These are phyloP conservation scores for Gossypium ekmanianum DNA, from an alignment of 345 rosid genomes.

Conservation along the genomic window DNA sequence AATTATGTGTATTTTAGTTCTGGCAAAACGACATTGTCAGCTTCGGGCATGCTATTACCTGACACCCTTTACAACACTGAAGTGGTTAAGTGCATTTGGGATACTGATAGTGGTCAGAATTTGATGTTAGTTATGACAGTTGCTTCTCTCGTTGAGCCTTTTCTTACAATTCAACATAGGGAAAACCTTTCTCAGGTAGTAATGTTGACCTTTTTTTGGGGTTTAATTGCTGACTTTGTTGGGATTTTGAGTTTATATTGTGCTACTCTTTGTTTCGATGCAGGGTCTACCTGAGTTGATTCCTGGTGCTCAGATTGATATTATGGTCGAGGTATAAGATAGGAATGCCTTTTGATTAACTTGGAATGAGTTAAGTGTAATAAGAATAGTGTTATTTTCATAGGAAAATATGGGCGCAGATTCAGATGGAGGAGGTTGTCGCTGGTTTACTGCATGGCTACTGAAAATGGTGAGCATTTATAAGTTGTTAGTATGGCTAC, in stretches of 20 bases:
- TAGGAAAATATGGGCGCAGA: conserved; percentile 36
- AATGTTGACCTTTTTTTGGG: background rate
- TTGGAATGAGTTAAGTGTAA: conserved; percentile 17
- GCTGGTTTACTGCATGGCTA: conserved; percentile 53
- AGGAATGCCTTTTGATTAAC: conserved; percentile 12
- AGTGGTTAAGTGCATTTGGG: conserved; percentile 36
- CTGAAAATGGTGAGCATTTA: conserved; percentile 52
- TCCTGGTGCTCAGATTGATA: conserved; percentile 64
- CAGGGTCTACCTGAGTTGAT: conserved; percentile 70
- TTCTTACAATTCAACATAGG: conserved; percentile 45
- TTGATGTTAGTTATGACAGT: conserved; percentile 58
- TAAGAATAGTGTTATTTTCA: conserved; percentile 16
- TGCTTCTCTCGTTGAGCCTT: conserved; percentile 86
- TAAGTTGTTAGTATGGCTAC: background rate
- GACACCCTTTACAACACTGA: conserved; percentile 36
- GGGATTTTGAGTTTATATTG: background rate
- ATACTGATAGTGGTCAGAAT: conserved; percentile 23
- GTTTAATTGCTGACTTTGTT: background rate
- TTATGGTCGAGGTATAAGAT: conserved; percentile 70
- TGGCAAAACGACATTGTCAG: conserved; percentile 78
- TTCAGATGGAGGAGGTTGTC: conserved; percentile 33
- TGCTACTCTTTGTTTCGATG: background rate
- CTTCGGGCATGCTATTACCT: conserved; percentile 80
- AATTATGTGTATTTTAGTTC: conserved; percentile 40
- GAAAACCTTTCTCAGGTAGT: conserved; percentile 48